Evolutionary conservation across 192 early-diverging fungal genomes (phyloP), one percentile per base, ranked within the genome.

Genomic region (Cetraspora pellucida): DNA sequence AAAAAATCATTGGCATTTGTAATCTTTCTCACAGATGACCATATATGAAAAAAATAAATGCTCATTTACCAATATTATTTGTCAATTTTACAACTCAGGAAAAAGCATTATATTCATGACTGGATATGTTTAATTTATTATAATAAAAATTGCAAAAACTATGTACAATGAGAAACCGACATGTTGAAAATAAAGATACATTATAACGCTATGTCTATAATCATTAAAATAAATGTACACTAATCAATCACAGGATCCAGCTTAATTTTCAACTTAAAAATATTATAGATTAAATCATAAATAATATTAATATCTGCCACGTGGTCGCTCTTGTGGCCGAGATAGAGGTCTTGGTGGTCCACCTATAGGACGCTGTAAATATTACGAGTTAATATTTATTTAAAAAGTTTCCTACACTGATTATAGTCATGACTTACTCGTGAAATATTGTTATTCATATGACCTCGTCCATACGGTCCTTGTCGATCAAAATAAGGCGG

Each of bases 391-490:
- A 61, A 8, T 13, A 10, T 28, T 28, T 61, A 16, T 30, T 14
- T 61, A 61, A 16, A 61, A 28, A 37, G 5, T 37, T 37, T 37
- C 31, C 5, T 37, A 5, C 5, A 37, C 2, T 37, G 31, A 37
- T 37, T 37, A 37, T 37, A 37, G 31, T 37, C 5, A 5, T 64
- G 1, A 4, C 11, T 64, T 64, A 64, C 61, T 30, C 61, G 27
- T 28, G 23, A 25, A 13, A 64, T 64, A 64, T 64, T 63, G 30
- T 63, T 64, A 64, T 64, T 64, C 31, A 64, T 64, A 37, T 28
- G 23, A 37, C 61, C 61, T 16, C 61, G 27, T 19, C 61, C 61
- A 19, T 64, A 64, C 13, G 59, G 21, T 37, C 61, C 31, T 61
- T 21, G 21, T 37, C 61, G 27, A 64, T 64, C 61, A 37, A 64